Evolutionary conservation across 1,284 basidiomycete species (phyloP), one percentile per base, ranked within the genome.

Genomic region (Trichosporon asahii): DNA sequence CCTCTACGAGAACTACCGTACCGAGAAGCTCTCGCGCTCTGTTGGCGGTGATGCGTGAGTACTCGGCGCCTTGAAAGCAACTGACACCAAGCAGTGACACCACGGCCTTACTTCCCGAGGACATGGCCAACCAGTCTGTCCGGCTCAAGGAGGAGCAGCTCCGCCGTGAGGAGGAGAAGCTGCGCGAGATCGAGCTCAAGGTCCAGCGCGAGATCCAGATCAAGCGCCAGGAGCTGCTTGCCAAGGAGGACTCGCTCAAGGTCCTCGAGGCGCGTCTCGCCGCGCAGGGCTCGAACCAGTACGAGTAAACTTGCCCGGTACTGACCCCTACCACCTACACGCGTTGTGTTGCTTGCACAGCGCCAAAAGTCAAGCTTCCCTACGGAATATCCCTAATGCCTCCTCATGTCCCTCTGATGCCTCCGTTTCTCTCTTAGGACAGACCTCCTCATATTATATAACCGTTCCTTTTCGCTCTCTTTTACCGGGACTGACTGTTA

Each of bases 71-170:
- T 1, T 23, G 31, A 1, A 55, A 21, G 23, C 23, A 18, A 67
- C 67, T 68, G 33, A 71, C 74, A 70, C 35, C 70, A 55, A 60
- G 72, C 63, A 80, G 91, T 78, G 92, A 94, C 76, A 90, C 92
- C 31, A 94, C 93, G 29, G 93, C 97, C 77, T 87, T 92, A 23
- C 78, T 81, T 15, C 94, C 95, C 11, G 95, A 99, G 82, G 97
- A 98, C 80, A 89, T 99, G 76, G 95, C 95, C 18, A 96, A 91
- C 74, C 96, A 98, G 85, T 94, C 91, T 68, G 95, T 98, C 66
- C 91, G 95, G 72, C 89, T 98, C 85, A 98, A 98, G 87, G 96
- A 99, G 86, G 96, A 99, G 84, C 97, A 99, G 84, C 90, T 99
- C 72, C 91, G 95, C 77, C 88, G 93, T 73, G 97, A 99, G 84